A percentile compares a stretch with the other conserved stretches of the same genome.
phyloP scores from a whole-genome alignment of 208 protist species.

The Trichomonas vaginalis region DNA sequence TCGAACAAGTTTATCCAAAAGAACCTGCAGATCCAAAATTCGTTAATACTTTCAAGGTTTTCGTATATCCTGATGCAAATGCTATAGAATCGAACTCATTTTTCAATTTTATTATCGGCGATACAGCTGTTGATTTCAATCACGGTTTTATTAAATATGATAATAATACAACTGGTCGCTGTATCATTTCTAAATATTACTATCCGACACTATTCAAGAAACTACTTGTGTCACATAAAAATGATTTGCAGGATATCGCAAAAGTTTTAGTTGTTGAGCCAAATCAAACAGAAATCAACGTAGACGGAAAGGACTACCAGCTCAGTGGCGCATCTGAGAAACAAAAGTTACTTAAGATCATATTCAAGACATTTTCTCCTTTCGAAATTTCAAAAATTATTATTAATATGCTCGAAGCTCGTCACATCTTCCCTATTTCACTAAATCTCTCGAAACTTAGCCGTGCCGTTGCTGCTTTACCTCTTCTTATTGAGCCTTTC shows the following conservation, averaged over 20 bases:
- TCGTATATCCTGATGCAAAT: neutral
- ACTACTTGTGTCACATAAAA: neutral
- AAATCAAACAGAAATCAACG: neutral
- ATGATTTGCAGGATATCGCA: neutral
- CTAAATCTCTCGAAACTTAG: neutral
- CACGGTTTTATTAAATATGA: neutral
- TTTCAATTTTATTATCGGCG: neutral
- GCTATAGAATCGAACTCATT: neutral
- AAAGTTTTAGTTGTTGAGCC: no score
- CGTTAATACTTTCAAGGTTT: neutral
- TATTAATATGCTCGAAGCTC: neutral
- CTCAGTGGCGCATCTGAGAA: neutral
- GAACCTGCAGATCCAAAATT: neutral
- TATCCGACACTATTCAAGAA: neutral
- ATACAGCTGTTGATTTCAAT: neutral
- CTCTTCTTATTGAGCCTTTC: neutral
- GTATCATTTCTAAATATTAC: neutral
- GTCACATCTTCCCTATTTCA: neutral
- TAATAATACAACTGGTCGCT: neutral
- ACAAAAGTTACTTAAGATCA: neutral
- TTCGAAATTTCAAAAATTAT: slow-evolving; percentile 3
- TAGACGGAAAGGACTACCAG: neutral
- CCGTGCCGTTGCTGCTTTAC: neutral
- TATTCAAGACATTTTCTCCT: neutral
- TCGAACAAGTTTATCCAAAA: neutral